Evolutionary conservation across 768 basidiomycete genomes (phyloP).

Genomic region (Cubamyces lactineus): DNA sequence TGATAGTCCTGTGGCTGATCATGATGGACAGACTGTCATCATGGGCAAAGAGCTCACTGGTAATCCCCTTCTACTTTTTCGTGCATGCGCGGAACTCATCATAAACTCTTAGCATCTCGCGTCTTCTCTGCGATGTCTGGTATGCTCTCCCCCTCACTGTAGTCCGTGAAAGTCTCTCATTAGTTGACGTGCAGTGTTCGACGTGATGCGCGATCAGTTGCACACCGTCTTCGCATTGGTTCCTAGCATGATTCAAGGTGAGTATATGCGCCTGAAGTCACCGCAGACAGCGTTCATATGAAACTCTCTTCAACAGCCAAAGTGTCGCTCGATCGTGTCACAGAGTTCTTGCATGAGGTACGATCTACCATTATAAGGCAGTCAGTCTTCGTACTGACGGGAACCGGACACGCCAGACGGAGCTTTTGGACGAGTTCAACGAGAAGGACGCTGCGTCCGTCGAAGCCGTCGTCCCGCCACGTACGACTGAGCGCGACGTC

Average conservation of each 20-base stretch:
- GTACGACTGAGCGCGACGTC: slow-evolving; percentile 29
- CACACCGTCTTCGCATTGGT: slow-evolving; percentile 38
- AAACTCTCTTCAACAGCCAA: slow-evolving; percentile 40
- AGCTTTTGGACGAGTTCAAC: slow-evolving; percentile 49
- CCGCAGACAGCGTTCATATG: not conserved
- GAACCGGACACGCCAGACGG: slow-evolving; percentile 39
- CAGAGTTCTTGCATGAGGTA: slow-evolving; percentile 47
- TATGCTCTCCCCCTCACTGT: slow-evolving; percentile 2
- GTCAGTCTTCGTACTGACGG: too few relatives aligned
- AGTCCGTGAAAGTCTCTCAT: not conserved
- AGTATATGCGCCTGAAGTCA: slow-evolving; percentile 32
- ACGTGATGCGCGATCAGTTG: slow-evolving; percentile 58
- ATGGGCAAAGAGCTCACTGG: slow-evolving; percentile 44
- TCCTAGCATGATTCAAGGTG: slow-evolving; percentile 35
- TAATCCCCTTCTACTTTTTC: not conserved
- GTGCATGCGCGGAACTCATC: not conserved
- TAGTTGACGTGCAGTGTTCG: slow-evolving; percentile 49
- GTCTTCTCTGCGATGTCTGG: slow-evolving; percentile 45
- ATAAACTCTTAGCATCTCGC: slow-evolving; percentile 33
- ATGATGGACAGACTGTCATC: slow-evolving; percentile 38
- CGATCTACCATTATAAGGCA: not conserved
- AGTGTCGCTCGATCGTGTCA: slow-evolving; percentile 66
- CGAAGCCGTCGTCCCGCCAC: slow-evolving; percentile 13
- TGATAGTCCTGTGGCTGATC: not conserved
- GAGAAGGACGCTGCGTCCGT: slow-evolving; percentile 22